phyloP scores from a whole-genome alignment of 2,329 filamentous ascomycete species.

The Graphium sp. region DNA sequence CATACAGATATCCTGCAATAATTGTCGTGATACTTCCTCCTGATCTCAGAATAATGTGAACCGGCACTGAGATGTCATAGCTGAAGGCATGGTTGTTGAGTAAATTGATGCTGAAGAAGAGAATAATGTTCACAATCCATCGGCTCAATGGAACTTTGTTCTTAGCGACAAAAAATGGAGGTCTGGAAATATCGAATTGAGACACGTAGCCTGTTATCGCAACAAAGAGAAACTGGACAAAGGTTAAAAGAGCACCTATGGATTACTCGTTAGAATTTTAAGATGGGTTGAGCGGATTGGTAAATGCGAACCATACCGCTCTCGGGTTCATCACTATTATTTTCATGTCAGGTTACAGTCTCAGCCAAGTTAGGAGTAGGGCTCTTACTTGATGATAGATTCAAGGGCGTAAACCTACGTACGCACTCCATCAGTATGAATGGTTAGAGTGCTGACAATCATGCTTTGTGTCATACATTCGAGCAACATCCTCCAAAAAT shows the following conservation, averaged over 20 bases:
- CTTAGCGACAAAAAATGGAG: constrained; percentile 55
- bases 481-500: constrained; percentile 95
- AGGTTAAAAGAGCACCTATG: constrained; percentile 67
- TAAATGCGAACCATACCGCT: constrained; percentile 43
- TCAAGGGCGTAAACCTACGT: constrained; percentile 88
- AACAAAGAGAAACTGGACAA: constrained; percentile 77
- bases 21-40: constrained; percentile 95
- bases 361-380: neutral
- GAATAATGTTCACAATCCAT: constrained; percentile 75
- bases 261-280: constrained; percentile 8
- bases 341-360: constrained; percentile 5
- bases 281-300: neutral
- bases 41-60: constrained; percentile 91
- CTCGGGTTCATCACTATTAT: constrained; percentile 56
- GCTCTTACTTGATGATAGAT: constrained; percentile 74
- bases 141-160: constrained; percentile 70
- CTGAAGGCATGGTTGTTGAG: constrained; percentile 97
- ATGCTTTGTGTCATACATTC: constrained; percentile 60
- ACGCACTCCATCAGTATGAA: neutral
- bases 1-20: constrained; percentile 71
- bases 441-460: constrained; percentile 1
- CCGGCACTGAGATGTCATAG: constrained; percentile 87
- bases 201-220: constrained; percentile 61
- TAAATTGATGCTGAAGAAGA: constrained; percentile 89
- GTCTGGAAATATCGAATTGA: constrained; percentile 51